Base-by-base conservation (phyloP, 192 early-diverging fungal species). In the Physocladia obscura region DNA sequence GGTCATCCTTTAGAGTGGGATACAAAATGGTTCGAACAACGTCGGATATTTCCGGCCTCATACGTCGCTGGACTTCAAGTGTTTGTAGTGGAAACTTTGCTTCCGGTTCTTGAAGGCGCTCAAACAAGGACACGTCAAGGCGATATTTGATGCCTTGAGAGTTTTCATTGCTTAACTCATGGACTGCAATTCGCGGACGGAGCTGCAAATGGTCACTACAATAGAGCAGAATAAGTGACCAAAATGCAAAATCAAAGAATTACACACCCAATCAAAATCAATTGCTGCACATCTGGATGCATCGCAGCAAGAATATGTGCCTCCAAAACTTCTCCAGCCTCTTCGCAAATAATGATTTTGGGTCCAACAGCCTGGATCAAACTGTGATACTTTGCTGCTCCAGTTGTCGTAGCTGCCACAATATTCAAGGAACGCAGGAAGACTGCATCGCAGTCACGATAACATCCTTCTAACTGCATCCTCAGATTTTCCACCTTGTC, bases 371-470 rank as follows among this genome's bases (percentile, higher is more conserved):
- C 30, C 4, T 64, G 48, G 19, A 88, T 57, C 22, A 83, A 57
- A 3, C 57, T 62, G 54, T 84, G 77, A 38, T 55, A 44, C 54
- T 81, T 84, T 26, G 87, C 87, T 4, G 85, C 84, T 13, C 85
- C 87, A 15, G 71, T 80, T 24, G 87, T 89, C 1, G 87, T 89
- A 71, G 84, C 81, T 1, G 83, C 87, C 21, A 89, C 76, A 6
- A 89, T 80, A 5, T 76, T 48, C 35, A 59, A 44, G 6, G 22
- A 4, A 65, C 30, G 27, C 63, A 52, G 0, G 82, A 68, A 44
- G 78, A 67, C 21, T 39, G 65, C 49, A 78, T 74, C 40, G 68
- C 65, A 3, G 39, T 49, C 26, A 65, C 73, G 11, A 19, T 58
- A 50, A 26, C 24, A 5, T 26, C 30, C 49, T n/a, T 67, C 37